Evolutionary conservation across 768 basidiomycete genomes (phyloP), one percentile per base, ranked within the genome.

Genomic region (Panellus pusillus): DNA sequence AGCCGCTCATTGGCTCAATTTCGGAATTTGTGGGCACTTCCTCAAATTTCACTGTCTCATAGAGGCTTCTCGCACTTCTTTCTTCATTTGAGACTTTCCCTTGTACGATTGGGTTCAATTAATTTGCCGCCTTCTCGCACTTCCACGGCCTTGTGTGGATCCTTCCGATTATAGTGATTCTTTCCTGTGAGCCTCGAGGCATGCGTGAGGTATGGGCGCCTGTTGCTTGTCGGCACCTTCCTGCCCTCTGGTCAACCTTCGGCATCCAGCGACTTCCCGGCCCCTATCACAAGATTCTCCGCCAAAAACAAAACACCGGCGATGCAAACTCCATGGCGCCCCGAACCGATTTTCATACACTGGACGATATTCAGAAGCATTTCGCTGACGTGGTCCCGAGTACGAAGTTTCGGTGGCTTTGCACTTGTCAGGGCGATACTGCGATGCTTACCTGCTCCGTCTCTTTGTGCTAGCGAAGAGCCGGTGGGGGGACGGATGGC

Each of bases 401-500:
- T 65, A 66, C n/a, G 80, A 82, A 61, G 72, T 74, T 40, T 75
- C 78, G 11, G 63, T 76, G 44, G 66, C 81, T 53, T 27, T 32
- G 28, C 14, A 19, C 37, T 28, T 24, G 24, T 19, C 19, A 29
- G 29, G 28, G 32, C 32, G 46, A 50, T 50, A 45, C 47, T 47
- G 40, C 43, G 54, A 50, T 29, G 18, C 46, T 55, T 47, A 50
- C 44, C 24, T 27, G 36, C 17, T 31, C 45, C 44, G 39, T 52
- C 48, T 52, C 45, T 47, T 41, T 13, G 19, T 18, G 40, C 24
- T 24, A 24, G 3, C 24, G 24, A 24, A 3, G 24, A 24, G 75
- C 79, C 4, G 77, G 78, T 6, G 79, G 71, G 27, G 79, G 81
- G 79, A 74, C 80, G n/a, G n/a, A n/a, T n/a, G n/a, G n/a, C 37